phyloP scores from a whole-genome alignment of 139 green algal genomes.

The Picochlorum sp. region DNA sequence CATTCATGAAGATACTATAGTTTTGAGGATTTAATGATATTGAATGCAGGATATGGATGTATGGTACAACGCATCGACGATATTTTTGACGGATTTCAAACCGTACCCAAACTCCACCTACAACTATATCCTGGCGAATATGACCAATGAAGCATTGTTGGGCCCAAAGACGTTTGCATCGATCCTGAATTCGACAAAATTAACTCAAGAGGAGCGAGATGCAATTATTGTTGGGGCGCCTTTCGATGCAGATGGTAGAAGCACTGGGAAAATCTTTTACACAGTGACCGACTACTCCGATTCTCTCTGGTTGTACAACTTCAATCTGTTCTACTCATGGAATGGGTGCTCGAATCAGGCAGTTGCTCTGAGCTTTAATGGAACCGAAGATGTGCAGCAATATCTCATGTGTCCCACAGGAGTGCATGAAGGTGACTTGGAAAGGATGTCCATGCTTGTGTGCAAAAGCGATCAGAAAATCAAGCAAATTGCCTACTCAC shows the following conservation, averaged over 20 bases:
- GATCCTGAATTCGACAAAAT: conserved; percentile 8
- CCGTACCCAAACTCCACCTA: conserved; percentile 1
- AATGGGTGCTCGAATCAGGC: conserved; percentile 22
- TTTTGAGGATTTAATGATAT: background rate
- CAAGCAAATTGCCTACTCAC: conserved; percentile 14
- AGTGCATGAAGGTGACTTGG: conserved; percentile 26
- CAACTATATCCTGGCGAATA: background rate
- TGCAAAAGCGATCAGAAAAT: conserved; percentile 13
- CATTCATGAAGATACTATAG: background rate
- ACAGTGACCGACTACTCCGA: background rate
- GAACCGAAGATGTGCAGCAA: background rate
- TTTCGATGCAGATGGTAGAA: conserved; percentile 1
- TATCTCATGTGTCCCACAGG: conserved; percentile 21
- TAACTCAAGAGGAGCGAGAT: conserved; percentile 3
- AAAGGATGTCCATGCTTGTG: conserved; percentile 19
- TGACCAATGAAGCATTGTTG: background rate
- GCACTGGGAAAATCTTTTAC: conserved; percentile 5
- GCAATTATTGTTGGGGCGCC: conserved; percentile 6
- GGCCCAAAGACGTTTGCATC: conserved; percentile 1
- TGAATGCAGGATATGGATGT: conserved; percentile 3
- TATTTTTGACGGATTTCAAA: conserved; percentile 2
- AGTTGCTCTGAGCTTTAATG: conserved; percentile 10
- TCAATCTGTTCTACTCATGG: conserved; percentile 20
- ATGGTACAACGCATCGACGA: conserved; percentile 5
- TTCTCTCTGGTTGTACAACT: conserved; percentile 13